phyloP scores from a whole-genome alignment of 495 filamentous ascomycete species.

The Letharia lupina region DNA sequence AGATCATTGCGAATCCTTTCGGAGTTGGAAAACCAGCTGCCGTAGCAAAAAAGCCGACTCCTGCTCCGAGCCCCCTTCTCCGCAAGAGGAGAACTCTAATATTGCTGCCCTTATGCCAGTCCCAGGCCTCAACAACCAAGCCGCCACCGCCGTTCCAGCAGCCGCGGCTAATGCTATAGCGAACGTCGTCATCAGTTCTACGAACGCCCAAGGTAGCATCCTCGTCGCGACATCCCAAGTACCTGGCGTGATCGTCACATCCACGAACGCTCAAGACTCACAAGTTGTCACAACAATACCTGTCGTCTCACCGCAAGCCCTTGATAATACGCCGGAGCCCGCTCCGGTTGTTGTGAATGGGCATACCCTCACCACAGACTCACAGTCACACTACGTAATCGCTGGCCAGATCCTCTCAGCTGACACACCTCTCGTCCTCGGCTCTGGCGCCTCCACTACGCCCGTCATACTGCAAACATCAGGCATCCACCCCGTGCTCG shows the following conservation, averaged over 20 bases:
- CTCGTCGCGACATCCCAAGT: not conserved
- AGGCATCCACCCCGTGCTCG: not conserved
- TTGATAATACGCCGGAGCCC: not conserved
- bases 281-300: not conserved
- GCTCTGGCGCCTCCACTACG: not conserved
- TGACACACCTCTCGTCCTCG: not conserved
- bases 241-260: not conserved
- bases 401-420: constrained; percentile 1
- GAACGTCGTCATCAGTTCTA: not conserved
- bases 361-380: constrained; percentile 1
- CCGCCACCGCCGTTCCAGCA: not conserved
- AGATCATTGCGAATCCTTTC: not conserved
- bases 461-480: constrained; percentile 1
- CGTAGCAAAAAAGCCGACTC: not conserved
- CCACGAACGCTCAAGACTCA: not conserved
- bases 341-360: not conserved
- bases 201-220: not conserved
- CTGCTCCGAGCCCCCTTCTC: not conserved
- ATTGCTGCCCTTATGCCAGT: not conserved
- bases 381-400: not conserved
- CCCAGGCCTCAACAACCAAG: not conserved
- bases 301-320: not conserved
- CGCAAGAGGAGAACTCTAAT: not conserved
- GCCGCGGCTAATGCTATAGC: not conserved
- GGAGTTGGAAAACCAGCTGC: not conserved